A percentile compares a stretch with the other conserved stretches of the same genome.
These are phyloP conservation scores for Hysterium pulicare DNA, from an alignment of 2,329 filamentous ascomycete genomes.

Conservation along the genomic window DNA sequence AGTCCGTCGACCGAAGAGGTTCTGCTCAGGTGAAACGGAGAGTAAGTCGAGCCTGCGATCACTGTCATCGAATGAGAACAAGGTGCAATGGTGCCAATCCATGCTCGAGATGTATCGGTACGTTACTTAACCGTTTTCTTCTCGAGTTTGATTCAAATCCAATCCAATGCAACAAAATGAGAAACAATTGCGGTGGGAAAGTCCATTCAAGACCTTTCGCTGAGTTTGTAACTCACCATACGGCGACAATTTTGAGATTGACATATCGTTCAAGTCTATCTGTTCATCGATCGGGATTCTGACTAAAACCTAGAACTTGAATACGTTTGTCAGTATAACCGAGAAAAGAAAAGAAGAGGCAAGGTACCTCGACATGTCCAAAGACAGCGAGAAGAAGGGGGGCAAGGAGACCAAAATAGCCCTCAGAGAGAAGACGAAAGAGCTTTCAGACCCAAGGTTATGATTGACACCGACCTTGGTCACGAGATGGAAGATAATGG, in stretches of 20 bases:
- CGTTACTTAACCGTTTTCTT: slow-evolving; percentile 34
- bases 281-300: too few relatives aligned
- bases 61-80: slow-evolving; percentile 90
- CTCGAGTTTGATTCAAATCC: not conserved
- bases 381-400: slow-evolving; percentile 35
- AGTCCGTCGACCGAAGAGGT: slow-evolving; percentile 26
- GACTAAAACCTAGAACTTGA: slow-evolving; percentile 84
- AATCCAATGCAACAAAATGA: too few relatives aligned
- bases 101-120: slow-evolving; percentile 87
- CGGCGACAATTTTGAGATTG: too few relatives aligned
- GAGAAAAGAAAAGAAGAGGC: slow-evolving; percentile 88
- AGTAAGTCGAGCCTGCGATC: slow-evolving; percentile 91
- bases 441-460: slow-evolving; percentile 17
- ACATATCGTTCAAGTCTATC: too few relatives aligned
- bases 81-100: slow-evolving; percentile 91
- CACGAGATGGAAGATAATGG: slow-evolving; percentile 36
- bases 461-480: slow-evolving; percentile 26
- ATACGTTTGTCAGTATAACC: slow-evolving; percentile 83
- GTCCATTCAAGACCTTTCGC: too few relatives aligned
- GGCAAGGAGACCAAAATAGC: slow-evolving; percentile 19
- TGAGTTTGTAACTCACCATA: too few relatives aligned
- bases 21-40: slow-evolving; percentile 71
- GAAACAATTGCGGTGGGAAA: too few relatives aligned
- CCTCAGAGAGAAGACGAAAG: slow-evolving; percentile 27
- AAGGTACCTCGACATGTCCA: slow-evolving; percentile 38